Percentiles rank a stretch among this genome's conserved stretches.
phyloP scores from a whole-genome alignment of 2,329 filamentous ascomycete genomes.

The Sporothrix inflata region DNA sequence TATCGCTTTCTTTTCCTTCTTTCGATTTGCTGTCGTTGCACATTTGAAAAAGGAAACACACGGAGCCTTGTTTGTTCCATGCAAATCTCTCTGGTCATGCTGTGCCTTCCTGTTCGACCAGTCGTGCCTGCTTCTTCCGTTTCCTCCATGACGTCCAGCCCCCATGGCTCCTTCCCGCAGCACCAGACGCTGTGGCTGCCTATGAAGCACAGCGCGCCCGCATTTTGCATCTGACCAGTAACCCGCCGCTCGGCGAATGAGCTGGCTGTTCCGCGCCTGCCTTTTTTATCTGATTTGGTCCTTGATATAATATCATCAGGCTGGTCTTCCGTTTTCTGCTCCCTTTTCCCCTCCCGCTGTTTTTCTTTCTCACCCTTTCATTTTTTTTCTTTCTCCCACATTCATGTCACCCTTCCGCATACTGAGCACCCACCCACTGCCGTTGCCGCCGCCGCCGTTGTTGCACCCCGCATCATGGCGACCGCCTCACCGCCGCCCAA shows the following conservation, averaged over 20 bases:
- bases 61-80: conserved; percentile 14
- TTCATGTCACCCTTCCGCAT: background rate
- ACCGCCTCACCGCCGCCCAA: conserved; percentile 28
- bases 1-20: conserved; percentile 2
- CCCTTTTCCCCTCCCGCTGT: background rate
- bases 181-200: conserved; percentile 23
- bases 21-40: background rate
- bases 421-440: background rate
- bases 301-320: conserved; percentile 12
- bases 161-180: conserved; percentile 16
- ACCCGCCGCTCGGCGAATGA: conserved; percentile 3
- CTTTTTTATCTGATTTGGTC: conserved; percentile 16
- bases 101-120: background rate
- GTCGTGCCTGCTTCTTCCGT: conserved; percentile 4
- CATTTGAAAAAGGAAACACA: background rate
- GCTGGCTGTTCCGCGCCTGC: conserved; percentile 27
- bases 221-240: conserved; percentile 21
- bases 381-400: background rate
- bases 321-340: background rate
- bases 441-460: conserved; percentile 10
- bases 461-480: conserved; percentile 30
- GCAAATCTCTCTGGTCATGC: background rate
- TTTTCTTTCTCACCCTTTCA: background rate
- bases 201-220: conserved; percentile 12
- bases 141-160: background rate